Percentiles rank a stretch among this genome's conserved stretches.
Evolutionary conservation across 306 rosid species (phyloP).

Genomic region (Lithocarpus polystachyus): DNA sequence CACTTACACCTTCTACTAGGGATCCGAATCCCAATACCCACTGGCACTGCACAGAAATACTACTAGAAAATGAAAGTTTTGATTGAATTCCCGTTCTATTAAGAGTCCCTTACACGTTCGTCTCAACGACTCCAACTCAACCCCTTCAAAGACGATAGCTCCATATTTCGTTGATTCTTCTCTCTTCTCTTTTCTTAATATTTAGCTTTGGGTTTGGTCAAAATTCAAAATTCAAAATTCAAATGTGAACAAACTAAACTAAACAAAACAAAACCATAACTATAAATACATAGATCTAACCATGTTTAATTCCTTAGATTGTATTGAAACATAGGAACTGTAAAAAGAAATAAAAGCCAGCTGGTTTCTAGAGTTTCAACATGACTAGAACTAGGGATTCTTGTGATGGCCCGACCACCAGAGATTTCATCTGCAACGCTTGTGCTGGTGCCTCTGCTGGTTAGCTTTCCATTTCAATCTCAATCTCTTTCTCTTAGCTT

Average conservation of each 20-base stretch:
- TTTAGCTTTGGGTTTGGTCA: background rate
- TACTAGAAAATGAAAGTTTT: too few species aligned
- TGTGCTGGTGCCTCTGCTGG: constrained; percentile 94
- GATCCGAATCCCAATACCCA: too few species aligned
- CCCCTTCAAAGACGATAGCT: constrained; percentile 8
- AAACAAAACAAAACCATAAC: background rate
- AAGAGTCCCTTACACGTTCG: background rate
- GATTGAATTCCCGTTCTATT: background rate
- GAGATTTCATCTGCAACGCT: constrained; percentile 57
- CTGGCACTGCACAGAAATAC: too few species aligned
- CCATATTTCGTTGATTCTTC: background rate
- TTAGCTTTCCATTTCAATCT: constrained; percentile 21
- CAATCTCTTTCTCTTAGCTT: constrained; percentile 3
- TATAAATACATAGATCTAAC: background rate
- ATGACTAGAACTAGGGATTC: constrained; percentile 55
- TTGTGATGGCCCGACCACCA: constrained; percentile 30
- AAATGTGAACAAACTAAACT: too few species aligned
- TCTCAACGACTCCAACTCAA: background rate
- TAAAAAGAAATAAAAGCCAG: background rate
- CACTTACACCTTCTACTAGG: too few species aligned
- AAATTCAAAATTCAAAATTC: background rate
- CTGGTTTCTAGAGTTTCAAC: constrained; percentile 8
- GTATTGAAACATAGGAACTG: background rate
- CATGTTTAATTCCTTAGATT: constrained; percentile 18
- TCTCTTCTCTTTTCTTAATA: background rate